Percentiles rank a stretch among this genome's conserved stretches.
phyloP scores from a whole-genome alignment of 345 rosid species.

The Capsella bursapastoris region DNA sequence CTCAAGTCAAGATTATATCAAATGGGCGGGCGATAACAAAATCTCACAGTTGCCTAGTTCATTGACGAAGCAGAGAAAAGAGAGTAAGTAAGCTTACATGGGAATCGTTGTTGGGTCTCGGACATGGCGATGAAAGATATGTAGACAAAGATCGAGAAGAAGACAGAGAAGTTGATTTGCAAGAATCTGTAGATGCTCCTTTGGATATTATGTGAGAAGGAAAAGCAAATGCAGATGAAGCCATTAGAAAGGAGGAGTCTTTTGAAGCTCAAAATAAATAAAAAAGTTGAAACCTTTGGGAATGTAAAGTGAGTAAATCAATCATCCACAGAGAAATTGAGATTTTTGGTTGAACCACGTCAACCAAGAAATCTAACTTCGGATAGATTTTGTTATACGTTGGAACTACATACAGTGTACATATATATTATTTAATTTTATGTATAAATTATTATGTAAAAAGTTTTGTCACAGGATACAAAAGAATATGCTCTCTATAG shows the following conservation, averaged over 20 bases:
- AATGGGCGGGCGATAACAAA: too few species aligned
- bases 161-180: slow-evolving; percentile 44
- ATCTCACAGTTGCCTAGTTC: neutral
- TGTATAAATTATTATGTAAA: too few species aligned
- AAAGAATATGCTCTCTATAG: slow-evolving; percentile 53
- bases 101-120: slow-evolving; percentile 43
- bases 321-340: slow-evolving; percentile 6
- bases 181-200: slow-evolving; percentile 48
- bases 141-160: slow-evolving; percentile 49
- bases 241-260: neutral
- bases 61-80: neutral
- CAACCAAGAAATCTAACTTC: slow-evolving; percentile 34
- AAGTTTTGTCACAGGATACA: too few species aligned
- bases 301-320: neutral
- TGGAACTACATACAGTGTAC: neutral
- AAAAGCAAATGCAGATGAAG: slow-evolving; percentile 61
- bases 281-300: neutral
- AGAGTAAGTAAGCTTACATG: slow-evolving; percentile 39
- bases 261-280: neutral
- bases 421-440: too few species aligned
- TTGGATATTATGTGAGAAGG: slow-evolving; percentile 51
- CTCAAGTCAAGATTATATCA: slow-evolving; percentile 43
- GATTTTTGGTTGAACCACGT: slow-evolving; percentile 38
- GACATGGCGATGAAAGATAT: slow-evolving; percentile 53
- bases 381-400: slow-evolving; percentile 19